Percentiles rank a stretch among this genome's conserved stretches.
phyloP scores from a whole-genome alignment of 768 basidiomycete species.

The Lyophyllum semitale region DNA sequence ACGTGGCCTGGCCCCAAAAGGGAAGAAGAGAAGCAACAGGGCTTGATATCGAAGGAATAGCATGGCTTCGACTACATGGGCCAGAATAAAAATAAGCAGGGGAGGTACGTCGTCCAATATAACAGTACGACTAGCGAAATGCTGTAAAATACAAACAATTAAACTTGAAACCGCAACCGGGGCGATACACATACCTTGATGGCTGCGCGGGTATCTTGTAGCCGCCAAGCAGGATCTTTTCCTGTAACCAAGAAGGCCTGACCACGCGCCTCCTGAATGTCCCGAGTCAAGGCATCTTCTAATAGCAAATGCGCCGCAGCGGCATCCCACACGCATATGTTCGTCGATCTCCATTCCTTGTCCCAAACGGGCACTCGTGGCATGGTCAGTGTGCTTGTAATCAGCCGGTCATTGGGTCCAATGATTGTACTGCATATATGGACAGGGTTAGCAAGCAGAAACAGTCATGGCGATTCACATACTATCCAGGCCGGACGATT shows the following conservation, averaged over 20 bases:
- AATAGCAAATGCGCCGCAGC: constrained; percentile 34
- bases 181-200: constrained; percentile 25
- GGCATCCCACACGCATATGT: constrained; percentile 36
- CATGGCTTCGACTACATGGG: constrained; percentile 30
- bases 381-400: constrained; percentile 32
- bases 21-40: constrained; percentile 15
- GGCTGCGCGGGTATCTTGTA: constrained; percentile 26
- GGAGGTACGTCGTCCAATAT: constrained; percentile 28
- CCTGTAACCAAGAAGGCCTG: constrained; percentile 36
- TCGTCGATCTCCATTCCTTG: constrained; percentile 27
- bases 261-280: constrained; percentile 26
- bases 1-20: constrained; percentile 20
- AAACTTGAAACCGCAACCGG: neutral
- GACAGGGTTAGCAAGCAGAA: neutral
- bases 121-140: constrained; percentile 28
- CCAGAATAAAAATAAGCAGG: constrained; percentile 28
- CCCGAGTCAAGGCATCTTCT: constrained; percentile 28
- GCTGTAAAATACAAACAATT: constrained; percentile 16
- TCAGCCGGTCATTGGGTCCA: constrained; percentile 33
- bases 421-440: constrained; percentile 27
- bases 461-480: neutral
- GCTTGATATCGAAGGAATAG: constrained; percentile 31
- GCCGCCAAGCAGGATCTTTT: constrained; percentile 30
- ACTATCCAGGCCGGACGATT: constrained; percentile 34
- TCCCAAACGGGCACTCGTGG: constrained; percentile 32